Evolutionary conservation across 345 rosid species (phyloP).

Genomic region (Murraya koenigii): DNA sequence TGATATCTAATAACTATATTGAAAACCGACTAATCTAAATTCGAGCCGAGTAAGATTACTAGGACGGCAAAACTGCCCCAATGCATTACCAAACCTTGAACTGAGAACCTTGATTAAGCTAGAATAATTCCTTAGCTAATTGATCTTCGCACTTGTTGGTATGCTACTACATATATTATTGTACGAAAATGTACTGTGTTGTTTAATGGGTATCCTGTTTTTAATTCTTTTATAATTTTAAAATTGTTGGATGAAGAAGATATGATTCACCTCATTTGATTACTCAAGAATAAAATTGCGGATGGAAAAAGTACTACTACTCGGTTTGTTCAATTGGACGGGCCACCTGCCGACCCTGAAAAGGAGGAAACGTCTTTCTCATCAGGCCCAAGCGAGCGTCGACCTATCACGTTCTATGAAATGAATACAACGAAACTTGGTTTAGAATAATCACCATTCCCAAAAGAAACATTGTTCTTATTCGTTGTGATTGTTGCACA

Average conservation of each 20-base stretch:
- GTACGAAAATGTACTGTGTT: too few species aligned
- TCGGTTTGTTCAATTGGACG: neutral
- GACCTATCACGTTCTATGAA: slow-evolving; percentile 19
- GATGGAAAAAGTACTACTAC: neutral
- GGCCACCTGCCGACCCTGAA: neutral
- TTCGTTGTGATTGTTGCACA: neutral
- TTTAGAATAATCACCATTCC: slow-evolving; percentile 2
- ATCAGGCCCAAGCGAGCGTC: neutral
- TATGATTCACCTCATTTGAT: neutral
- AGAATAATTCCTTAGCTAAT: too few species aligned
- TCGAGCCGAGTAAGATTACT: too few species aligned
- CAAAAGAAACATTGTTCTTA: neutral
- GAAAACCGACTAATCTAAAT: too few species aligned
- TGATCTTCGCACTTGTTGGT: too few species aligned
- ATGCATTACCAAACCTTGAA: too few species aligned
- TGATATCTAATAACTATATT: too few species aligned
- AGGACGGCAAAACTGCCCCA: too few species aligned
- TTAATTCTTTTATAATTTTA: neutral
- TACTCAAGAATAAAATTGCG: neutral
- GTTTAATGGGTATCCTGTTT: too few species aligned
- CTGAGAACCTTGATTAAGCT: too few species aligned
- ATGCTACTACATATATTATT: too few species aligned
- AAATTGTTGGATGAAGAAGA: neutral
- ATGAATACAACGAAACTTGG: slow-evolving; percentile 12
- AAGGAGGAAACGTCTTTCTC: neutral